Evolutionary conservation across 2,329 filamentous ascomycete species (phyloP).

Genomic region (Zopfia rhizophila): DNA sequence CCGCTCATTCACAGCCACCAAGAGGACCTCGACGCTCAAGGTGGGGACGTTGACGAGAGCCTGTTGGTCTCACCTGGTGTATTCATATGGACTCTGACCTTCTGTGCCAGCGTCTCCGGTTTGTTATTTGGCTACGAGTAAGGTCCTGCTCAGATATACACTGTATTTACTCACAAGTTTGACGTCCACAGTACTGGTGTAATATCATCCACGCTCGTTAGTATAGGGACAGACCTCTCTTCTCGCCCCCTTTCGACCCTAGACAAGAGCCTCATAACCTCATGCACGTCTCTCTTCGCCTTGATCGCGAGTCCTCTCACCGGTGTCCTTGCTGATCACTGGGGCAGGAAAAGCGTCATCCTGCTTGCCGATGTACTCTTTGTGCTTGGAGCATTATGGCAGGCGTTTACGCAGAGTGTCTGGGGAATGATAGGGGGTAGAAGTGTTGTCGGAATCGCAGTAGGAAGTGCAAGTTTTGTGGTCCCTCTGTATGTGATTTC

Average conservation of each 20-base stretch:
- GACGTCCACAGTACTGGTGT: slow-evolving; percentile 65
- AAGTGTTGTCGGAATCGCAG: slow-evolving; percentile 75
- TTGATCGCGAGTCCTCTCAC: slow-evolving; percentile 66
- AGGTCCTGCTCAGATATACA: too few species aligned
- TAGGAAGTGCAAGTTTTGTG: slow-evolving; percentile 82
- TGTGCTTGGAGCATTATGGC: slow-evolving; percentile 71
- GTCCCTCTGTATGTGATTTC: slow-evolving; percentile 70
- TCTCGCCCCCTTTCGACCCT: slow-evolving; percentile 60
- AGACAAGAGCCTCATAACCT: slow-evolving; percentile 69
- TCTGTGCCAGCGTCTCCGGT: slow-evolving; percentile 67
- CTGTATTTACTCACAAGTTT: too few species aligned
- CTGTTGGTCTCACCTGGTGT: slow-evolving; percentile 35
- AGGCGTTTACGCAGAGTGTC: slow-evolving; percentile 70
- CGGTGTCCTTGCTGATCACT: slow-evolving; percentile 71
- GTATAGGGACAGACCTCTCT: slow-evolving; percentile 64
- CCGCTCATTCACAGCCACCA: slow-evolving; percentile 39
- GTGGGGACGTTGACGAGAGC: slow-evolving; percentile 41
- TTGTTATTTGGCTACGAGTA: slow-evolving; percentile 72
- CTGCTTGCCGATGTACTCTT: slow-evolving; percentile 73
- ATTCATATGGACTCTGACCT: slow-evolving; percentile 67
- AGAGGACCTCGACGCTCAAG: slow-evolving; percentile 11
- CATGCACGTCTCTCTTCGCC: slow-evolving; percentile 67
- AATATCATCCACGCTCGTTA: slow-evolving; percentile 69
- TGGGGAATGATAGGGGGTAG: slow-evolving; percentile 73
- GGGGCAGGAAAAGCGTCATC: slow-evolving; percentile 86